Base-by-base conservation (phyloP, 169 alveolate genomes). In the Eimeria nieschulzi region DNA sequence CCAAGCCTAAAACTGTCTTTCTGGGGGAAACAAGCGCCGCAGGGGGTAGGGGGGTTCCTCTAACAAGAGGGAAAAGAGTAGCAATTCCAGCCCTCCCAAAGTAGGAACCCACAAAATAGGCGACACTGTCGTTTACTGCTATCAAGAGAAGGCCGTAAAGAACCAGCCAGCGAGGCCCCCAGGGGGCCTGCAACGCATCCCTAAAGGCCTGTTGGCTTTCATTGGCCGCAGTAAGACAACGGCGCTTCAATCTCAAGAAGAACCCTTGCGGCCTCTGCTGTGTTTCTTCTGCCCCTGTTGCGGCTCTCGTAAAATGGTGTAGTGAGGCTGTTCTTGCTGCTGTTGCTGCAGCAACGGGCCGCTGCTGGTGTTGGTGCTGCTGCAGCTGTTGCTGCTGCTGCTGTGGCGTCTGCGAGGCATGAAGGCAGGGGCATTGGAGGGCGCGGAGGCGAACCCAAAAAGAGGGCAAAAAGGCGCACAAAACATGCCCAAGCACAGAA, bases 21-120 rank as follows among this genome's bases (percentile, higher is more conserved):
- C 86, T 8, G 23, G 86, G 86, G 54, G 86, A 78, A n/a, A 78
- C 86, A 25, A n/a, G 54, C 23, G 86, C 86, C 9, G 86, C 86
- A 5, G 86, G 86, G 54, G 86, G 86, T 9, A 78, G 86, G 19
- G 86, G n/a, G 7, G 86, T 12, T 8, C 46, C 46, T 51, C 21
- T 55, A 26, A 61, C 53, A 7, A 61, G 86, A 5, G 23, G 68
- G 71, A 78, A 78, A 54, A 78, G 71, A 1, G 86, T n/a, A 17
- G 86, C 46, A 23, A 78, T 78, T 53, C 68, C 68, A 66, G 86
- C 21, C 9, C 68, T 12, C 17, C 86, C 86, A 17, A 55, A 53
- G 86, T 9, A 25, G 12, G 71, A 78, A 19, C 86, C 86, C 33
- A 78, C 23, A 13, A 78, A 25, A 23, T 78, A 78, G 56, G 86